Conservation (phyloP, 306 rosid species). For the Citrullus mucosospermus region DNA sequence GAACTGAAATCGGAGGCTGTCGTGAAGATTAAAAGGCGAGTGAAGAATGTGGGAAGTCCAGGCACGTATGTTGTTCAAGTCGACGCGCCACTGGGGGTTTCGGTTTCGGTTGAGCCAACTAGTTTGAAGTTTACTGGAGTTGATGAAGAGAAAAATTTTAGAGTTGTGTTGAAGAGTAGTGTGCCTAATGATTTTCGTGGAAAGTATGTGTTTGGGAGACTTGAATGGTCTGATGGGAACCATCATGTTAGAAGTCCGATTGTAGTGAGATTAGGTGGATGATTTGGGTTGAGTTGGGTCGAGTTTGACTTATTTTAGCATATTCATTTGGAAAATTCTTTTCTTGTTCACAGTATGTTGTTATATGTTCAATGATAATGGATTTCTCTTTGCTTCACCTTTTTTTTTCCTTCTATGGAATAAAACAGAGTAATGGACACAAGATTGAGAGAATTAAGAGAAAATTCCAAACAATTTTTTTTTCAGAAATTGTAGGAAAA, state of each 20-base stretch:
- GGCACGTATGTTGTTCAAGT: constrained; percentile 13
- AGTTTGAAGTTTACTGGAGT: constrained; percentile 10
- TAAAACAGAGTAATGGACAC: neutral
- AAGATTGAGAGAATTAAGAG: no score
- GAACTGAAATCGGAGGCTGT: neutral
- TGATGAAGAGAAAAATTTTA: constrained; percentile 27
- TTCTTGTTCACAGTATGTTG: neutral
- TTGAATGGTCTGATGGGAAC: constrained; percentile 28
- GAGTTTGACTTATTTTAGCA: neutral
- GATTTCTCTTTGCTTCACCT: neutral
- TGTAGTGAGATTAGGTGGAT: neutral
- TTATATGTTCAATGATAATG: neutral
- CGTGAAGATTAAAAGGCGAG: constrained; percentile 13
- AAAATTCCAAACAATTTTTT: no score
- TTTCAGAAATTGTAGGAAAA: neutral
- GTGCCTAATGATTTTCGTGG: no score
- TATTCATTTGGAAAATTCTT: neutral
- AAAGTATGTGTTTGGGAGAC: constrained; percentile 15
- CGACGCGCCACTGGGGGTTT: constrained; percentile 3
- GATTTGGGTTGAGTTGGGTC: neutral
- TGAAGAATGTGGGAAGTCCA: constrained; percentile 37
- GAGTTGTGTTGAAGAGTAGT: constrained; percentile 1
- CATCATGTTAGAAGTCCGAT: neutral
- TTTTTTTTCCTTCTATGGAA: neutral
- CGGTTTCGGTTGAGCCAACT: constrained; percentile 20